phyloP scores from a whole-genome alignment of 1,139 yeast genomes.

The Hemisphaericaspora xylanilytica region DNA sequence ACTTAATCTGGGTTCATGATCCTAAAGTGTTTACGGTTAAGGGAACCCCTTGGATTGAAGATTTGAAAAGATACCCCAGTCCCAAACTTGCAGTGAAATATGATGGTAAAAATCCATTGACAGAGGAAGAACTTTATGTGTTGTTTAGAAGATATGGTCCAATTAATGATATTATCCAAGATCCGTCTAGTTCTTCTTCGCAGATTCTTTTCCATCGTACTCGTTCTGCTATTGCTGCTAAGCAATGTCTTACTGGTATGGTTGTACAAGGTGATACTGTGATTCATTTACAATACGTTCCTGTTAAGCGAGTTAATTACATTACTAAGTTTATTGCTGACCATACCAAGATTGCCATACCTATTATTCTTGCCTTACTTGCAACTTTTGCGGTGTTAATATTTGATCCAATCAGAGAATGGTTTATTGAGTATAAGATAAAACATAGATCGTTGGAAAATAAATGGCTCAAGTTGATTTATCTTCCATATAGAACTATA shows the following conservation, averaged over 20 bases:
- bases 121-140: constrained; percentile 83
- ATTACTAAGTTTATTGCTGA: constrained; percentile 57
- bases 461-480: constrained; percentile 25
- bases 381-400: constrained; percentile 82
- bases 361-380: constrained; percentile 41
- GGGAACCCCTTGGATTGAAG: constrained; percentile 97
- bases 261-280: constrained; percentile 54
- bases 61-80: constrained; percentile 73
- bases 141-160: constrained; percentile 84
- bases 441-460: constrained; percentile 46
- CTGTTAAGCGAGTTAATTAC: constrained; percentile 49
- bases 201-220: constrained; percentile 16
- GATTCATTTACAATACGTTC: constrained; percentile 72
- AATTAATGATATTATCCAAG: constrained; percentile 69
- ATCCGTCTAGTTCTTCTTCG: constrained; percentile 26
- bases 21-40: constrained; percentile 67
- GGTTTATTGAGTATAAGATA: constrained; percentile 72
- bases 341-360: constrained; percentile 81
- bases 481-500: constrained; percentile 26
- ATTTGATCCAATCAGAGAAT: constrained; percentile 90
- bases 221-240: constrained; percentile 79
- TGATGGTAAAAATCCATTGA: constrained; percentile 62
- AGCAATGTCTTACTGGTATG: constrained; percentile 86
- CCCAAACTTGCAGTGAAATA: constrained; percentile 60
- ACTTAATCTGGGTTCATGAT: constrained; percentile 22